Evolutionary conservation across 2,329 filamentous ascomycete species (phyloP).

Genomic region (Aspergillus caelatus): DNA sequence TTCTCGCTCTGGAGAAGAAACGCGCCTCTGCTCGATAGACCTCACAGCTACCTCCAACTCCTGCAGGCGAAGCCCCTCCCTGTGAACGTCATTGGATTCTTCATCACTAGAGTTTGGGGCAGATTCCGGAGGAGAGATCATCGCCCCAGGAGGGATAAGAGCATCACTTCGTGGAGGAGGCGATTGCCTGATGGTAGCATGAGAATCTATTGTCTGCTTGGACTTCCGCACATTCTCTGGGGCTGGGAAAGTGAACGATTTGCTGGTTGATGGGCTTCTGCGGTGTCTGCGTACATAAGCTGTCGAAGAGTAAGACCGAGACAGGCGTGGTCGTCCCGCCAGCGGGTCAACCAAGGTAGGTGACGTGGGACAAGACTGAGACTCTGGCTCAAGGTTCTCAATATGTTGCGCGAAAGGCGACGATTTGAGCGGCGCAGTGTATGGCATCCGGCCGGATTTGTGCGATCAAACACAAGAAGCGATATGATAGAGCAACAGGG

Average conservation of each 20-base stretch:
- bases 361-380: conserved; percentile 24
- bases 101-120: conserved; percentile 80
- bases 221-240: conserved; percentile 28
- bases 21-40: conserved; percentile 62
- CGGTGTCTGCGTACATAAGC: conserved; percentile 65
- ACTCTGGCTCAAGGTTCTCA: conserved; percentile 52
- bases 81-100: conserved; percentile 50
- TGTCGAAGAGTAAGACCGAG: conserved; percentile 60
- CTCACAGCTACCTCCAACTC: conserved; percentile 83
- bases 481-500: conserved; percentile 8
- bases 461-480: conserved; percentile 33
- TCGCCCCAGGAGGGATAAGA: conserved; percentile 77
- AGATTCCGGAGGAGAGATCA: conserved; percentile 91
- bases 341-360: conserved; percentile 16
- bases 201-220: conserved; percentile 40
- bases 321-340: conserved; percentile 50
- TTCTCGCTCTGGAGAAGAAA: conserved; percentile 35
- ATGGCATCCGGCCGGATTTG: conserved; percentile 52
- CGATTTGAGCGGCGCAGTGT: conserved; percentile 56
- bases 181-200: conserved; percentile 74
- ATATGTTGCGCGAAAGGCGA: conserved; percentile 58
- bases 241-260: conserved; percentile 34
- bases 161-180: conserved; percentile 78
- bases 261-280: conserved; percentile 57
- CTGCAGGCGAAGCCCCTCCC: conserved; percentile 52